These are phyloP conservation scores for Metschnikowia peoriensis DNA, from an alignment of 805 yeast genomes.

Conservation along the genomic window DNA sequence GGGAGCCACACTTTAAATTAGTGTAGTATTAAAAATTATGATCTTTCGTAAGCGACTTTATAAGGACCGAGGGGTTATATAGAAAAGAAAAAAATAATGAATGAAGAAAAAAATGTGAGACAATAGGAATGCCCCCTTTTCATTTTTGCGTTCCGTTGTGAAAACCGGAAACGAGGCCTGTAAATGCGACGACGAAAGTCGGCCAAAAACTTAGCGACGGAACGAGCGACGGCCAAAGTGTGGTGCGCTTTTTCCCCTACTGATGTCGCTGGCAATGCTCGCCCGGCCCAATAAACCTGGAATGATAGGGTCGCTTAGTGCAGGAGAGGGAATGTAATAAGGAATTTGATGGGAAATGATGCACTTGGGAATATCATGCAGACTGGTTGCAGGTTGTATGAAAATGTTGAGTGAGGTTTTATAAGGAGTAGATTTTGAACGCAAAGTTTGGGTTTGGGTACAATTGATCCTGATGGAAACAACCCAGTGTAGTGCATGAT, in stretches of 20 bases:
- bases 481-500: too few species aligned
- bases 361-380: too few species aligned
- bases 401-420: too few species aligned
- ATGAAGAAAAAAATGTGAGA: not conserved
- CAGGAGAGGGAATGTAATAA: not conserved
- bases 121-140: not conserved
- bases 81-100: too few species aligned
- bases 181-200: not conserved
- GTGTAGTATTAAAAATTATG: too few species aligned
- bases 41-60: not conserved
- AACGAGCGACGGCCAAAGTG: not conserved
- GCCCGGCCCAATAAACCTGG: not conserved
- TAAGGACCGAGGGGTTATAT: not conserved
- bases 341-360: too few species aligned
- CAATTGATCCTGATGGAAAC: too few species aligned
- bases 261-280: not conserved
- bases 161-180: not conserved
- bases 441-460: too few species aligned
- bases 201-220: not conserved
- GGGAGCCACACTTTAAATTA: too few species aligned
- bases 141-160: not conserved
- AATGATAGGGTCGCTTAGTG: not conserved
- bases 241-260: not conserved
- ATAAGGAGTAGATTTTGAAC: too few species aligned
- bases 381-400: too few species aligned